Base-by-base conservation (phyloP, 2,329 filamentous ascomycete genomes). In the Sclerotinia trifoliorum region DNA sequence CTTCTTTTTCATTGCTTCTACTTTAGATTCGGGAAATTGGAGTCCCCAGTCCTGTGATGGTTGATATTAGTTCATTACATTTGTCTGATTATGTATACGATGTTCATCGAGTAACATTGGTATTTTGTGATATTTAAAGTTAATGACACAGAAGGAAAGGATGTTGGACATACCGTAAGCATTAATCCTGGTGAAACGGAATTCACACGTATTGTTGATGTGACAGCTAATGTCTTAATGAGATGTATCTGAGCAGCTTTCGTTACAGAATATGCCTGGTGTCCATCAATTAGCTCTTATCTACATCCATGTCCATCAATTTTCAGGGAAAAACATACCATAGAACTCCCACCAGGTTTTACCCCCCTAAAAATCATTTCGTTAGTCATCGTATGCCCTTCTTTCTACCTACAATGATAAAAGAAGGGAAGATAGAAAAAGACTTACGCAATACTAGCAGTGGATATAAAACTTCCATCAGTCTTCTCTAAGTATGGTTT, bases 221-320 rank as follows among this genome's bases (percentile, higher is more conserved):
- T 83, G 5, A 80, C 74, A 0, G 86, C 86, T 44, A 88, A 78
- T 11, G 80, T 81, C 72, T 85, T 87, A 21, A 82, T 80, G 4
- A 89, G 80, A 74, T 88, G 86, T 49, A 88, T 79, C 68, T 89
- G 86, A 15, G 92, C 92, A 0, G 91, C 86, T 77, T 95, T 95
- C 49, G 90, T 91, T 24, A 94, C 89, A 0, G 88, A 83, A 75
- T 95, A 95, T 4, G 92, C 86, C 88, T 84, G 58, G 51, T 15
- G 13, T 13, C 39, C 39, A 42, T 42, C 2, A 42, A 29, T 24
- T n/a, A 2, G 39, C 6, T 10, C 13, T 56, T 39, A 15, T 7
- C 11, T 15, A 8, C n/a, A 17, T 11, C 35, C 5, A 3, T 5
- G 4, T 13, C 26, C 5, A 24, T 29, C 29, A 11, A 19, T 29